Evolutionary conservation across 768 basidiomycete species (phyloP), one percentile per base, ranked within the genome.

Genomic region (Rubroboletus pulcherrimus): DNA sequence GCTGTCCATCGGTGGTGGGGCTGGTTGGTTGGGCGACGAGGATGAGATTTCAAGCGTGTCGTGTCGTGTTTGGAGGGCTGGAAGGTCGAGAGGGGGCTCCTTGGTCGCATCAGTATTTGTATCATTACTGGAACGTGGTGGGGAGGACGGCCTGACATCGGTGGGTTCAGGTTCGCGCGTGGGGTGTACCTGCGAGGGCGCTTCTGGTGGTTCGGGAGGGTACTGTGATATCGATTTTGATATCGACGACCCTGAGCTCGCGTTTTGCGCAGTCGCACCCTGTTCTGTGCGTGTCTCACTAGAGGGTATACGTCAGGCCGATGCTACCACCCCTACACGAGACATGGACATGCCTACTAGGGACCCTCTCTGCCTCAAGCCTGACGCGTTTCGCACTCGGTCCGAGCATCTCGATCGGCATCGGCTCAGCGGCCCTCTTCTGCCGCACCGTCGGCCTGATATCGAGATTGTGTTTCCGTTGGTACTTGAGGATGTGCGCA

Each of bases 401-500:
- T 33, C 1, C 21, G 9, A 40, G 34, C 49, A 8, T 21, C 24
- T 59, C 64, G 5, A 44, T 19, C 0, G 51, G 11, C 24, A 10
- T 19, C 6, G 55, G 19, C 15, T 44, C 44, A 3, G 12, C 17
- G 5, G 33, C 5, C 17, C 54, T 56, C 49, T 65, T 65, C 19
- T 24, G 33, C 9, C 14, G n/a, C 10, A 10, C 56, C 10, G 33
- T 44, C n/a, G 53, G 24, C 10, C 46, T 15, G n/a, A 9, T 7
- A 8, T 21, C 21, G 21, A 21, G 1, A 21, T 24, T 55, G 7
- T 77, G 62, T 51, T 73, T 73, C 54, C 57, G 51, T 52, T 77
- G 77, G 54, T 78, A 78, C 9, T 42, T 62, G 37, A 48, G 58
- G 38, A 86, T 84, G n/a, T 44, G 49, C 3, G 10, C 29, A 56